Base-by-base conservation (phyloP, 805 yeast genomes). In the Sungouiella blattae region DNA sequence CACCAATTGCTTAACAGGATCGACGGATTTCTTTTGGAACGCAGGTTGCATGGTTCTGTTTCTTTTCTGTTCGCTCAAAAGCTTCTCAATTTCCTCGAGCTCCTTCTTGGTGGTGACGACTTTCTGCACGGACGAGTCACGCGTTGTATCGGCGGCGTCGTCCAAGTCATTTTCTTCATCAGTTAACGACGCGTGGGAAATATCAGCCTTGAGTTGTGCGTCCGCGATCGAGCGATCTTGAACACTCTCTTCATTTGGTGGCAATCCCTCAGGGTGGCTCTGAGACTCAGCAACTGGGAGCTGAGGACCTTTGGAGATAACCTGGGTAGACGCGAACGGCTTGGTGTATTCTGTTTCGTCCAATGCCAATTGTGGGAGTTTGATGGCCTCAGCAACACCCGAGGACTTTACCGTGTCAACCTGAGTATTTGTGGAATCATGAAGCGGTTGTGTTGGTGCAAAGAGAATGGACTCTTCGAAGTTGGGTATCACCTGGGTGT, bases 161-260 rank as follows among this genome's bases (percentile, higher is more conserved):
- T 53, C 40, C 28, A 62, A 45, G 26, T 64, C 72, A 14, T 60
- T 46, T 36, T 67, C 72, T 39, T 66, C 72, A 33, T 66, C 71
- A 2, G 69, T 61, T 17, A 66, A 47, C 1, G 71, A 45, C 2
- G 52, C 46, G 25, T 46, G 54, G 0, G 63, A 39, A 16, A 67
- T 49, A 26, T 67, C 71, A 2, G 57, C 57, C 32, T 59, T 59
- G 17, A 64, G 47, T 34, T 15, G 21, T 17, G 22, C 22, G 4
- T 21, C 28, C 16, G 11, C 26, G 21, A 17, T 27, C n/a, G 23
- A 6, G 12, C 33, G 33, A 15, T 31, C 28, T 22, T 31, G 33
- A 6, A 11, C 28, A 5, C 9, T 11, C 12, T 15, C n/a, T 18
- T 4, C 20, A 18, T 34, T 14, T 21, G 25, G 21, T 26, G n/a